Conservation (phyloP, 2,329 filamentous ascomycete species). For the Penicillium sp. region DNA sequence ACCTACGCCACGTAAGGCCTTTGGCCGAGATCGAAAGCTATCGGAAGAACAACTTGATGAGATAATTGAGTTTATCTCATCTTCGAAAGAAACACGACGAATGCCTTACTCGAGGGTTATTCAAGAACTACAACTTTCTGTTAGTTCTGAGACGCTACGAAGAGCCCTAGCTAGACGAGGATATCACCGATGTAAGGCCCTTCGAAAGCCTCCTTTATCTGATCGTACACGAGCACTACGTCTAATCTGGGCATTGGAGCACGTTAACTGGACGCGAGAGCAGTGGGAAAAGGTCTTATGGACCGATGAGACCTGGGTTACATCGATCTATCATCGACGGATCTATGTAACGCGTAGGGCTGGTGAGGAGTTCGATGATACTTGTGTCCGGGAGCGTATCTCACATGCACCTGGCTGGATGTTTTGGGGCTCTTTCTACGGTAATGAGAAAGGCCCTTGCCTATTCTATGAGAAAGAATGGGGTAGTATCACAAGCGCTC, state of each 20-base stretch:
- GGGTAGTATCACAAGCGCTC: neutral
- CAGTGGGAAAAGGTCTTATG: no score
- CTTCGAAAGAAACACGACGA: constrained; percentile 5
- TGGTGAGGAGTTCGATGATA: neutral
- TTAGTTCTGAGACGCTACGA: neutral
- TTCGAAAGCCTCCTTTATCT: no score
- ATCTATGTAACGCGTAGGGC: no score
- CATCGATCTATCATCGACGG: no score
- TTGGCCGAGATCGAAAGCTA: neutral
- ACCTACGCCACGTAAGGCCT: constrained; percentile 2
- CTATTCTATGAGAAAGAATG: constrained; percentile 2
- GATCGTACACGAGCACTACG: no score
- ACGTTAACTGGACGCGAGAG: no score
- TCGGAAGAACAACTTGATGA: constrained; percentile 4
- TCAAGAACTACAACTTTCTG: neutral
- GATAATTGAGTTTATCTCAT: constrained; percentile 2
- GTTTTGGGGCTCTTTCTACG: neutral
- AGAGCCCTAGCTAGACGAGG: constrained; percentile 5
- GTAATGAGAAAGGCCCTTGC: neutral
- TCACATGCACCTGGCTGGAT: neutral
- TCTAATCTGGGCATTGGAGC: no score
- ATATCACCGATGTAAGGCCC: no score
- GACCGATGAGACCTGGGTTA: no score
- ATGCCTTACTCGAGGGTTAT: constrained; percentile 1
- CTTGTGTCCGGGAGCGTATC: neutral